Percentiles rank a stretch among this genome's conserved stretches.
phyloP scores from a whole-genome alignment of 139 green algal genomes.

The Nannochloris sp. region DNA sequence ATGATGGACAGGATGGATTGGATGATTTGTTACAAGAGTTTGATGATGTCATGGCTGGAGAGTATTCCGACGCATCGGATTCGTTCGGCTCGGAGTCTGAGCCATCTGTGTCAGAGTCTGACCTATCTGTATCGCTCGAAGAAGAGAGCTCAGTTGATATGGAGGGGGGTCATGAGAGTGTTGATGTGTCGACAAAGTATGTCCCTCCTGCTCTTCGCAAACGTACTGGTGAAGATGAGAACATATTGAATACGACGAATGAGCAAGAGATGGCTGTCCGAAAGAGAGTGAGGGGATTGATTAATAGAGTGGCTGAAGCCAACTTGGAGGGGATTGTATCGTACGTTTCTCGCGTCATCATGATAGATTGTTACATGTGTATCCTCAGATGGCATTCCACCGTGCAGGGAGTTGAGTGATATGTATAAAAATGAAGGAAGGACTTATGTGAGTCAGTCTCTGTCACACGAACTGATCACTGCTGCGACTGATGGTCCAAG shows the following conservation, averaged over 20 bases:
- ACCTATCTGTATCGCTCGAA: neutral
- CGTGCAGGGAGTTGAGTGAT: slow-evolving; percentile 34
- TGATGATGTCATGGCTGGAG: slow-evolving; percentile 3
- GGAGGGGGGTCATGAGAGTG: neutral
- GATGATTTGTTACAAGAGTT: slow-evolving; percentile 35
- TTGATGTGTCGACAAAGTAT: slow-evolving; percentile 26
- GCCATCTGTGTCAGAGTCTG: neutral
- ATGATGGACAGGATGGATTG: slow-evolving; percentile 28
- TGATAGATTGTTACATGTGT: neutral
- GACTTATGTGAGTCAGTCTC: slow-evolving; percentile 32
- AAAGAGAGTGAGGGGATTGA: slow-evolving; percentile 52
- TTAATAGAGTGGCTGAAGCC: slow-evolving; percentile 64
- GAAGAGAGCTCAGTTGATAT: slow-evolving; percentile 7
- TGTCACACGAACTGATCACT: slow-evolving; percentile 48
- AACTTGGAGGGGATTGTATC: slow-evolving; percentile 53
- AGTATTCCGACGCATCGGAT: neutral
- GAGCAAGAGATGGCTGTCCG: slow-evolving; percentile 19
- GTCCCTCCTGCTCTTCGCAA: slow-evolving; percentile 49
- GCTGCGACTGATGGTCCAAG: slow-evolving; percentile 57
- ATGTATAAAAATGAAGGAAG: slow-evolving; percentile 49
- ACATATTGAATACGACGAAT: neutral
- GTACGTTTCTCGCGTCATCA: neutral
- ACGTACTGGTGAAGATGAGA: slow-evolving; percentile 1
- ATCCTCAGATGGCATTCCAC: neutral
- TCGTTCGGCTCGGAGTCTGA: neutral